A percentile compares a stretch with the other conserved stretches of the same genome.
These are phyloP conservation scores for Neurospora sp. DNA, from an alignment of 495 filamentous ascomycete genomes.

Conservation along the genomic window DNA sequence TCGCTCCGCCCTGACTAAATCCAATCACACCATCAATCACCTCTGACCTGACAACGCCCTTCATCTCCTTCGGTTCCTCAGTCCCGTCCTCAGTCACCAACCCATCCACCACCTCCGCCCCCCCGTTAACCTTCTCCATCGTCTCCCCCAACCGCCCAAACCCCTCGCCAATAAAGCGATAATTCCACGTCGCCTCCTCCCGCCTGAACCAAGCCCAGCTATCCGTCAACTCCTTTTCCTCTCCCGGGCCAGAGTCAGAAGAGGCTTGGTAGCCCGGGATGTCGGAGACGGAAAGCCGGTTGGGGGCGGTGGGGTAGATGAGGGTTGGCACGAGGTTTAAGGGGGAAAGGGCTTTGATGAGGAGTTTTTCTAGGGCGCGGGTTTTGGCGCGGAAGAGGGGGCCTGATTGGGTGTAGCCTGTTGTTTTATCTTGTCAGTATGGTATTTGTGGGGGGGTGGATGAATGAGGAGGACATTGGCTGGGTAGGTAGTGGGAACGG, in stretches of 20 bases:
- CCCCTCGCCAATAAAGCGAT: slow-evolving; percentile 56
- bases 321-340: slow-evolving; percentile 46
- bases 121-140: slow-evolving; percentile 20
- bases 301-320: slow-evolving; percentile 53
- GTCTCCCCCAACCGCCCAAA: slow-evolving; percentile 48
- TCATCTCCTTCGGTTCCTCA: not conserved
- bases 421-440: not conserved
- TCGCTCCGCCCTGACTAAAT: slow-evolving; percentile 61
- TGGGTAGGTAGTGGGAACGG: not conserved
- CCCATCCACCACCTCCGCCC: not conserved
- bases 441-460: not conserved
- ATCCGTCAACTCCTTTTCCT: slow-evolving; percentile 40
- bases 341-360: slow-evolving; percentile 60
- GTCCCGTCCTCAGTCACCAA: not conserved
- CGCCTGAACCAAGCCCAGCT: slow-evolving; percentile 79
- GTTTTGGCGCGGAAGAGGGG: slow-evolving; percentile 81
- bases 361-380: slow-evolving; percentile 70
- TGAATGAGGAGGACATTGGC: no score
- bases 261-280: slow-evolving; percentile 54
- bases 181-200: slow-evolving; percentile 48
- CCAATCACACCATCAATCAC: slow-evolving; percentile 65
- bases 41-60: slow-evolving; percentile 33
- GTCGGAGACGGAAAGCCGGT: slow-evolving; percentile 51
- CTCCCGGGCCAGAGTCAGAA: slow-evolving; percentile 20
- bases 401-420: slow-evolving; percentile 87